Evolutionary conservation across 495 filamentous ascomycete species (phyloP), one percentile per base, ranked within the genome.

Genomic region (Venustampulla echinocandica): DNA sequence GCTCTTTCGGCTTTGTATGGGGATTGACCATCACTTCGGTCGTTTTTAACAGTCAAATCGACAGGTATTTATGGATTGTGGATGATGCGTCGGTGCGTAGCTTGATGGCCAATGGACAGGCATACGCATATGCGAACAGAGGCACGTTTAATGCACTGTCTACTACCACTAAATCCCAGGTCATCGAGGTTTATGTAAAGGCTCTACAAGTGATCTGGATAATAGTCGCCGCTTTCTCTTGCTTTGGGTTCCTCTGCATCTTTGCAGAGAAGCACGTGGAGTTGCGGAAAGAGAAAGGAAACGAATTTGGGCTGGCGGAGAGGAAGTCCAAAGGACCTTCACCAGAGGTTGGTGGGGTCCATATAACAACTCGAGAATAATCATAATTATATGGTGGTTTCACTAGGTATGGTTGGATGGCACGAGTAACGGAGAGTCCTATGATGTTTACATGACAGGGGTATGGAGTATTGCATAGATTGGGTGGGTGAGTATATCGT

Each of bases 1-100:
- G 34, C 15, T 37, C 34, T 37, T 37, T 37, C 17, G 34, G 34
- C 6, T 37, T 37, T 37, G 34, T 37, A 17, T 37, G 34, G 34
- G 34, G 34, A 11, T 9, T 37, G 34, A 37, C 34, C 9, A 37
- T 37, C 15, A 15, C 34, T 5, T 9, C 9, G 7, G 34, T 37
- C 6, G 34, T 18, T 9, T 37, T 37, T 15, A 37, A 37, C 15
- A 17, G 34, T 5, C 34, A 37, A 17, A 17, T 37, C 9, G 34
- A 37, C 15, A 37, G 9, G 34, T 37, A 37, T 37, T 37, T 37
- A 17, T 10, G 15, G 5, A 9, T 37, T 9, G 34, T 37, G 34
- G 15, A 37, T 9, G 34, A 37, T 37, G 34, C 9, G 15, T 7
- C 6, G 7, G 34, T 37, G 7, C 7, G 34, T 10, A 17, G 34